A percentile compares a stretch with the other conserved stretches of the same genome.
phyloP scores from a whole-genome alignment of 2,329 filamentous ascomycete species.

The Fusarium armeniacum region DNA sequence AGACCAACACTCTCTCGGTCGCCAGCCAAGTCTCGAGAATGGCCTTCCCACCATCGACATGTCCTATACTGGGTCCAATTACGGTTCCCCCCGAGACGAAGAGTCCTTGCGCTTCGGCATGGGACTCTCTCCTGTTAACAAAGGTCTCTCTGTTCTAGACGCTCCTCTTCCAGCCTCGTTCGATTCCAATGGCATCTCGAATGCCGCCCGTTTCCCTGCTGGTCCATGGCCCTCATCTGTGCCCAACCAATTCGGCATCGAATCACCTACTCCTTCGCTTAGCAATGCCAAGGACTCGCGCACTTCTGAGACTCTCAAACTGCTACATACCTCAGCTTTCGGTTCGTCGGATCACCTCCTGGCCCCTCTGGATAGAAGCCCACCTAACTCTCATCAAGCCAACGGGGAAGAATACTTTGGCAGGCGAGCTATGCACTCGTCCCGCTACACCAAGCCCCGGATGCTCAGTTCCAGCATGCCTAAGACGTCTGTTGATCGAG shows the following conservation, averaged over 20 bases:
- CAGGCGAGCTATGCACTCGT: constrained; percentile 78
- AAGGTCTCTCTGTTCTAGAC: constrained; percentile 88
- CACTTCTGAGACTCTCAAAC: constrained; percentile 74
- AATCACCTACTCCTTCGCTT: constrained; percentile 84
- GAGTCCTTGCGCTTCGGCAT: constrained; percentile 71
- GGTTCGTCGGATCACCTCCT: constrained; percentile 76
- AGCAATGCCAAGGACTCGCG: constrained; percentile 71
- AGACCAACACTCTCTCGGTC: constrained; percentile 61
- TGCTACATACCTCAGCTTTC: constrained; percentile 76
- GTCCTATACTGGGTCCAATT: constrained; percentile 70
- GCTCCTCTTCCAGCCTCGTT: constrained; percentile 94
- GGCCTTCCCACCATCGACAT: constrained; percentile 71
- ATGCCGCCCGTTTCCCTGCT: constrained; percentile 81
- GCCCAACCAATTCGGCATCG: constrained; percentile 90
- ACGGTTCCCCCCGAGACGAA: constrained; percentile 87
- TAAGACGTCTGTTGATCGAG: constrained; percentile 72
- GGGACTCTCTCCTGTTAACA: constrained; percentile 81
- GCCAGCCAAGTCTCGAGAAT: constrained; percentile 68
- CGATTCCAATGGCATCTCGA: constrained; percentile 94
- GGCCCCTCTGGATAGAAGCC: constrained; percentile 62
- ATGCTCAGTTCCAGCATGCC: constrained; percentile 77
- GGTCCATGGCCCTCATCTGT: constrained; percentile 93
- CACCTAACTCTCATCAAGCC: constrained; percentile 67
- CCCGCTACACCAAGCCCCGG: constrained; percentile 76
- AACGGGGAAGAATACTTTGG: constrained; percentile 73